Conservation (phyloP, 257 asterid genomes). For the Nicotiana noctiflora region DNA sequence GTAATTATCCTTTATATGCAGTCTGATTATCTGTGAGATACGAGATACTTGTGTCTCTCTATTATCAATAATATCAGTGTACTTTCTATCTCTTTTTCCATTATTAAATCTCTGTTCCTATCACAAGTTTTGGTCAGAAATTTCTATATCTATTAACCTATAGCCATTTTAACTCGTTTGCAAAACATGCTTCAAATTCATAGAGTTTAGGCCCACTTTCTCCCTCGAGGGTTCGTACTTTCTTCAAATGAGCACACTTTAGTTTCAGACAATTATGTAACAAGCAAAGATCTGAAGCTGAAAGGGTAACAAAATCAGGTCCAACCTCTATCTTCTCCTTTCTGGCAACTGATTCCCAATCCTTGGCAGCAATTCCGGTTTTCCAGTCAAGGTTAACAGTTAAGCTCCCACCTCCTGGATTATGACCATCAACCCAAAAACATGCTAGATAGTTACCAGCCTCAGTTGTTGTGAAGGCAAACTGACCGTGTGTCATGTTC, state of each 20-base stretch:
- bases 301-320: conserved; percentile 1
- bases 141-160: not conserved
- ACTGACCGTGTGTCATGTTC: conserved; percentile 74
- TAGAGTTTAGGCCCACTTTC: not conserved
- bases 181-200: not conserved
- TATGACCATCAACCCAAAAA: conserved; percentile 55
- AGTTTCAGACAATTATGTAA: not conserved
- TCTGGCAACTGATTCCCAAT: conserved; percentile 88
- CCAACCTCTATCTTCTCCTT: conserved; percentile 84
- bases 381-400: conserved; percentile 82
- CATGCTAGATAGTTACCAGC: conserved; percentile 83
- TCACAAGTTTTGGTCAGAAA: not conserved
- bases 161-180: not conserved
- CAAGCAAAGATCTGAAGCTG: not conserved
- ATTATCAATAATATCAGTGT: too few relatives aligned
- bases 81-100: too few relatives aligned
- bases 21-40: too few relatives aligned
- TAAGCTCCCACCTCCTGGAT: conserved; percentile 42
- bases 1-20: too few relatives aligned
- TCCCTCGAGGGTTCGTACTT: not conserved
- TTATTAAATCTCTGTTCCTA: too few relatives aligned
- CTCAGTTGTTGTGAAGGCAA: conserved; percentile 76
- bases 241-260: not conserved
- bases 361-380: conserved; percentile 85
- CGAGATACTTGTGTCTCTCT: too few relatives aligned